phyloP scores from a whole-genome alignment of 2,329 filamentous ascomycete species.

The Cladophialophora psammophila region DNA sequence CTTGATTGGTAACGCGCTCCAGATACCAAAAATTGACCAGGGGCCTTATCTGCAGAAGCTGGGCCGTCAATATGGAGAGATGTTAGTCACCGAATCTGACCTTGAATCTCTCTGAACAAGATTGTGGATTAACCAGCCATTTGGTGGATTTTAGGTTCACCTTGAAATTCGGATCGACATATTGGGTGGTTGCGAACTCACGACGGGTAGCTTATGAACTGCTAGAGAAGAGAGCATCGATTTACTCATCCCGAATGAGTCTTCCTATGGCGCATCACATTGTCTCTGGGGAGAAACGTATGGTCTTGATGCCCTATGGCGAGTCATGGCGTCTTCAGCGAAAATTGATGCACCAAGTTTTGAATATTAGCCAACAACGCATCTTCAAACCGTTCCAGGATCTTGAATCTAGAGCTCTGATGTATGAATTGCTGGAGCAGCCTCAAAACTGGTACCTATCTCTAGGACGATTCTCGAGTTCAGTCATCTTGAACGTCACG shows the following conservation, averaged over 20 bases:
- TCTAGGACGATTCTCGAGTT: constrained; percentile 51
- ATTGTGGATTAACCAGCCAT: no score
- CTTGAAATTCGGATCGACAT: constrained; percentile 6
- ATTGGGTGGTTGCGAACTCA: constrained; percentile 25
- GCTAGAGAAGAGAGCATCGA: constrained; percentile 46
- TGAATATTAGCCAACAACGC: constrained; percentile 21
- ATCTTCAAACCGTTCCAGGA: constrained; percentile 23
- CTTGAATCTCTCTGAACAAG: not conserved
- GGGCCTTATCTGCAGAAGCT: constrained; percentile 1
- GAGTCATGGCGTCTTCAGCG: constrained; percentile 30
- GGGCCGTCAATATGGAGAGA: constrained; percentile 17
- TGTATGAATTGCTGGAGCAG: constrained; percentile 19
- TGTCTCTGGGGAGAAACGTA: constrained; percentile 46
- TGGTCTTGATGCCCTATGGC: constrained; percentile 54
- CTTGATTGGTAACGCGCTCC: constrained; percentile 10
- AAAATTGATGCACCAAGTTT: constrained; percentile 36
- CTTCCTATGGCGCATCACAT: constrained; percentile 40
- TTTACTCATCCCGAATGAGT: constrained; percentile 48
- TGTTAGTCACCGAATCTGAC: no score
- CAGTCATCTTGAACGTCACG: constrained; percentile 51
- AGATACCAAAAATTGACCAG: not conserved
- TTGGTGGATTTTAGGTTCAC: constrained; percentile 24
- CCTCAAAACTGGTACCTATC: constrained; percentile 47
- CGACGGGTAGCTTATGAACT: constrained; percentile 41
- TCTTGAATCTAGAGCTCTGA: constrained; percentile 22